Percentiles rank a stretch among this genome's conserved stretches.
phyloP scores from a whole-genome alignment of 257 asterid genomes.

The Lantana camara region DNA sequence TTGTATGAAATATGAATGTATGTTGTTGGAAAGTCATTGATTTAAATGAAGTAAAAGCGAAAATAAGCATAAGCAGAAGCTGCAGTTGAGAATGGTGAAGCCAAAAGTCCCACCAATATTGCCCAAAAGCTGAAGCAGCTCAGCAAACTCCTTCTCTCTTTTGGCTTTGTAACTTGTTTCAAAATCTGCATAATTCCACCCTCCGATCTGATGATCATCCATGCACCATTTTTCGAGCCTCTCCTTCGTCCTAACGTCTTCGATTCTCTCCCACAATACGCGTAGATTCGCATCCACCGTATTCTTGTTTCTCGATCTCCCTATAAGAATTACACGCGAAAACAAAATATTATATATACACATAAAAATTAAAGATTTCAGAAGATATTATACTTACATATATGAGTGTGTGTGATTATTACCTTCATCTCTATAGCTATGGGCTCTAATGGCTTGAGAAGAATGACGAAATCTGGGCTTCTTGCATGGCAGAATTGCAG shows the following conservation, averaged over 20 bases:
- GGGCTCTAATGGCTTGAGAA: constrained; percentile 42
- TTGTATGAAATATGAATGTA: too few species aligned
- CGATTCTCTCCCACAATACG: constrained; percentile 48
- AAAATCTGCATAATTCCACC: constrained; percentile 38
- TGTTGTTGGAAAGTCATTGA: neutral
- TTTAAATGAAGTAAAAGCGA: constrained; percentile 46
- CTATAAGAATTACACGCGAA: constrained; percentile 15
- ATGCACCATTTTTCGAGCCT: constrained; percentile 41
- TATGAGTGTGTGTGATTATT: neutral
- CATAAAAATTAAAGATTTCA: neutral
- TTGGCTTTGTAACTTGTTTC: neutral
- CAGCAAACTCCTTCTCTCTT: neutral
- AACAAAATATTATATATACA: neutral
- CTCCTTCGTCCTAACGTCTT: constrained; percentile 45
- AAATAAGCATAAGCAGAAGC: constrained; percentile 41
- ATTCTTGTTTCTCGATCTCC: constrained; percentile 30
- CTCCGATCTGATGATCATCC: constrained; percentile 7
- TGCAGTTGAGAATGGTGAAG: constrained; percentile 44
- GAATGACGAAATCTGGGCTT: constrained; percentile 19
- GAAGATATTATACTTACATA: too few species aligned
- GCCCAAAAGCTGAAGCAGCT: constrained; percentile 32
- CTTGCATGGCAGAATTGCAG: constrained; percentile 22
- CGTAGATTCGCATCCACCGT: constrained; percentile 46
- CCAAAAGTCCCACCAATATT: constrained; percentile 42
- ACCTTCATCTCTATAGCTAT: constrained; percentile 45